A percentile compares a stretch with the other conserved stretches of the same genome.
Evolutionary conservation across 495 filamentous ascomycete species (phyloP).

Genomic region (Lophium mytilinum): DNA sequence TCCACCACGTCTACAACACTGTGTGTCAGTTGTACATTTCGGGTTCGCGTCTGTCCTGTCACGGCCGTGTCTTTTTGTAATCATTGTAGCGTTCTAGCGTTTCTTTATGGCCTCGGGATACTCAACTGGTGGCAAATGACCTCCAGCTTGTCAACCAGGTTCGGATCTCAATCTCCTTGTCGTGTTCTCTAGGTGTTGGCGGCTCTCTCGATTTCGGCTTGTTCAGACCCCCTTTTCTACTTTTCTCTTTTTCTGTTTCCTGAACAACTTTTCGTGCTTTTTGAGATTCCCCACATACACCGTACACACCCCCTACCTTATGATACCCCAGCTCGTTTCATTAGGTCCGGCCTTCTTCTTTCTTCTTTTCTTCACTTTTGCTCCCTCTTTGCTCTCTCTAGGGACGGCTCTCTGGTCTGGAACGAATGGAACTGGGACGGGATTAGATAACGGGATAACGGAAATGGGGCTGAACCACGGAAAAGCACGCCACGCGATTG

Average conservation of each 20-base stretch:
- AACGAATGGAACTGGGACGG: too few species aligned
- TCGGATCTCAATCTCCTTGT: neutral
- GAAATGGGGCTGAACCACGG: too few species aligned
- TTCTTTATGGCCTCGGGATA: neutral
- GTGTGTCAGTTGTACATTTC: too few species aligned
- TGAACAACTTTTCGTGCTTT: neutral
- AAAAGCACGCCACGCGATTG: too few species aligned
- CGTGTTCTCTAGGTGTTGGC: neutral
- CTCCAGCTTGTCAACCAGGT: neutral
- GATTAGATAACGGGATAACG: too few species aligned
- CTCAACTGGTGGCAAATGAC: too few species aligned
- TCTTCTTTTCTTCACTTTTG: too few species aligned
- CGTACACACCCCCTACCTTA: conserved; percentile 5
- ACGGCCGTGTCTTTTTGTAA: neutral
- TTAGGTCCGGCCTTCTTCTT: too few species aligned
- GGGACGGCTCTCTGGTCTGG: too few species aligned
- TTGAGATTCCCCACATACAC: neutral
- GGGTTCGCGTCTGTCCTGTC: too few species aligned
- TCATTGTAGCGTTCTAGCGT: conserved; percentile 16
- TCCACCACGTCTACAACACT: too few species aligned
- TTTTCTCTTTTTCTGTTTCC: neutral
- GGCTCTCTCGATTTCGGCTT: neutral
- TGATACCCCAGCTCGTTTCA: conserved; percentile 16
- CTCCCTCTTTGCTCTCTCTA: too few species aligned
- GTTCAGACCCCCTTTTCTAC: neutral